Evolutionary conservation across 2,329 filamentous ascomycete genomes (phyloP).

Genomic region (Triangularia verruculosa): DNA sequence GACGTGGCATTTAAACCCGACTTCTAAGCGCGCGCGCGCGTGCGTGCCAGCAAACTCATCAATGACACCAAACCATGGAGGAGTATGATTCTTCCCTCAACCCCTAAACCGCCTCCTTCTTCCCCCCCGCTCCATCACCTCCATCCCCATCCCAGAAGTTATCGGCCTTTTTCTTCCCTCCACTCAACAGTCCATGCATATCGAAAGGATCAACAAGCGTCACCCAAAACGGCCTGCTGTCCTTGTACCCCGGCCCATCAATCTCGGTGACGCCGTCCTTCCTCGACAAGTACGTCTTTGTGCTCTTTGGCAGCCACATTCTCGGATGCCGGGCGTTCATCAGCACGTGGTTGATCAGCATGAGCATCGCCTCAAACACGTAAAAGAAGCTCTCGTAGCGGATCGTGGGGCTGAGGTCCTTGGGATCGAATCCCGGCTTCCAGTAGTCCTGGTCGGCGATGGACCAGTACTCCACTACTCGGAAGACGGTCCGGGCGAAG

Average conservation of each 20-base stretch:
- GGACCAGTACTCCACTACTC: slow-evolving; percentile 58
- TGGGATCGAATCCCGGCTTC: slow-evolving; percentile 38
- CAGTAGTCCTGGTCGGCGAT: slow-evolving; percentile 41
- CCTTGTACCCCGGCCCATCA: slow-evolving; percentile 47
- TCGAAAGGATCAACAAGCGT: slow-evolving; percentile 40
- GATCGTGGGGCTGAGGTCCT: slow-evolving; percentile 43
- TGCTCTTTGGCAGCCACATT: slow-evolving; percentile 46
- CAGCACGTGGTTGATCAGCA: slow-evolving; percentile 50
- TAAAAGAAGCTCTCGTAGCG: slow-evolving; percentile 60
- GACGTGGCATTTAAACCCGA: too few species aligned
- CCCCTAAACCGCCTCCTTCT: slow-evolving; percentile 10
- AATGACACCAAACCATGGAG: too few species aligned
- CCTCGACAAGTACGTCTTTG: slow-evolving; percentile 47
- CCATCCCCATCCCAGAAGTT: slow-evolving; percentile 29
- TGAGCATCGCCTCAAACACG: slow-evolving; percentile 53
- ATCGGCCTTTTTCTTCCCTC: slow-evolving; percentile 19
- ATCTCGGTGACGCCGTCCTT: slow-evolving; percentile 50
- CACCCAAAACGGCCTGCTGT: slow-evolving; percentile 42
- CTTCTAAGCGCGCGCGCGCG: too few species aligned
- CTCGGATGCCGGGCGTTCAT: slow-evolving; percentile 52
- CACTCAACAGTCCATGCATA: slow-evolving; percentile 23
- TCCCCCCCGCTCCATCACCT: neutral
- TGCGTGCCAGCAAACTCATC: too few species aligned
- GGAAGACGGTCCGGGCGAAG: slow-evolving; percentile 53
- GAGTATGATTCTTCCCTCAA: neutral